phyloP scores from a whole-genome alignment of 2,329 filamentous ascomycete genomes.

The Venturia aucupariae region DNA sequence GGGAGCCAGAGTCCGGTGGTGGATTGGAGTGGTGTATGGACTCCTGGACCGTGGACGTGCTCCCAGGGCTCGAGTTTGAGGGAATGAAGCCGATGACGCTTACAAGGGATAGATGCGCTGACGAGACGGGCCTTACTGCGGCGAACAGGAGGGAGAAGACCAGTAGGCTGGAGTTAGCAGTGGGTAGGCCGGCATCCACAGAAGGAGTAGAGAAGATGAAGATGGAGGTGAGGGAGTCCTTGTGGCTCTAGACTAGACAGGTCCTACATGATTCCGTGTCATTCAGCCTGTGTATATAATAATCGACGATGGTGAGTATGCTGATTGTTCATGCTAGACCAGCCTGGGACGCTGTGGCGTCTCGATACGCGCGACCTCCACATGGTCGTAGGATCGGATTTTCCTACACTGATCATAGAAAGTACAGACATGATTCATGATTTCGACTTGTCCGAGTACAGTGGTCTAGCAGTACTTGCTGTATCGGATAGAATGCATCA shows the following conservation, averaged over 20 bases:
- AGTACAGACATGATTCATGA: no score
- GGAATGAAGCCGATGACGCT: background rate
- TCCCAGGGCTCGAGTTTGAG: background rate
- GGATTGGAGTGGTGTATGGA: background rate
- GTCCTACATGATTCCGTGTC: background rate
- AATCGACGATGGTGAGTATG: no score
- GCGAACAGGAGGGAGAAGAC: no score
- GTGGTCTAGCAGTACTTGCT: no score
- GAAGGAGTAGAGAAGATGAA: no score
- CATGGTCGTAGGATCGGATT: background rate
- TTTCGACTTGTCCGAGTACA: no score
- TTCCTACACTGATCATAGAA: background rate
- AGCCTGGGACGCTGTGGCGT: background rate
- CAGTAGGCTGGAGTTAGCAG: no score
- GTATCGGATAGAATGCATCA: no score
- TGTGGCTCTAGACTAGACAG: background rate
- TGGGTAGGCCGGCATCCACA: no score
- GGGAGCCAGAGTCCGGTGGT: background rate
- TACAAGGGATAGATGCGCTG: background rate
- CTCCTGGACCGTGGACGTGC: background rate
- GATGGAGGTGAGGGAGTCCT: no score
- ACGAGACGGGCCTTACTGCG: background rate
- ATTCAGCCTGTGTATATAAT: background rate
- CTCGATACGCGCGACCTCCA: background rate
- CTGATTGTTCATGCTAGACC: no score